Percentiles rank a stretch among this genome's conserved stretches.
phyloP scores from a whole-genome alignment of 345 rosid species.

The Erysimum cheiranthoides region DNA sequence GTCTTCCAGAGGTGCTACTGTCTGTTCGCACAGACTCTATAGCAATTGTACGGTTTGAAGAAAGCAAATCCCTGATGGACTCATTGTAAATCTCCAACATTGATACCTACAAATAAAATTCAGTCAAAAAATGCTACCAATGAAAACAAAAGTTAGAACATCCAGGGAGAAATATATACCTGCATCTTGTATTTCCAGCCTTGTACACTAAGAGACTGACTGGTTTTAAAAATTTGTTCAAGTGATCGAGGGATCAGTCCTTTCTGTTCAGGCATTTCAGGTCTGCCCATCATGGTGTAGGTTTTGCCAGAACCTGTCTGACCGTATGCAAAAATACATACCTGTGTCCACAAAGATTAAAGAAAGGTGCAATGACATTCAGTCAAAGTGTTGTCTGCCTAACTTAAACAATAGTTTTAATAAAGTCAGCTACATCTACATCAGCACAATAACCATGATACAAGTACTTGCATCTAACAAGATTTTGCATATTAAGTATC shows the following conservation, averaged over 20 bases:
- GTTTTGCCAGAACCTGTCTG: slow-evolving; percentile 99
- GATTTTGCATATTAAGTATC: not conserved
- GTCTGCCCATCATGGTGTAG: slow-evolving; percentile 98
- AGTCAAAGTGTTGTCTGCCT: not conserved
- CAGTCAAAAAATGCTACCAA: not conserved
- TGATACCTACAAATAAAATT: slow-evolving; percentile 61
- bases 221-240: slow-evolving; percentile 82
- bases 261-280: slow-evolving; percentile 66
- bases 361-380: not conserved
- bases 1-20: slow-evolving; percentile 66
- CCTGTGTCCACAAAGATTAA: slow-evolving; percentile 55
- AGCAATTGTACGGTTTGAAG: slow-evolving; percentile 52
- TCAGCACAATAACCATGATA: not conserved
- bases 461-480: slow-evolving; percentile 10
- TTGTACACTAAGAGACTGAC: slow-evolving; percentile 70
- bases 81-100: slow-evolving; percentile 98
- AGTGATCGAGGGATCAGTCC: slow-evolving; percentile 95
- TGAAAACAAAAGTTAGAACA: slow-evolving; percentile 7
- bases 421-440: not conserved
- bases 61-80: slow-evolving; percentile 78
- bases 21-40: slow-evolving; percentile 54
- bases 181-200: slow-evolving; percentile 99
- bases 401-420: not conserved
- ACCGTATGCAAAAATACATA: slow-evolving; percentile 97
- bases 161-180: slow-evolving; percentile 47